Evolutionary conservation across 1,284 basidiomycete genomes (phyloP).

Genomic region (Irpex lacteus): DNA sequence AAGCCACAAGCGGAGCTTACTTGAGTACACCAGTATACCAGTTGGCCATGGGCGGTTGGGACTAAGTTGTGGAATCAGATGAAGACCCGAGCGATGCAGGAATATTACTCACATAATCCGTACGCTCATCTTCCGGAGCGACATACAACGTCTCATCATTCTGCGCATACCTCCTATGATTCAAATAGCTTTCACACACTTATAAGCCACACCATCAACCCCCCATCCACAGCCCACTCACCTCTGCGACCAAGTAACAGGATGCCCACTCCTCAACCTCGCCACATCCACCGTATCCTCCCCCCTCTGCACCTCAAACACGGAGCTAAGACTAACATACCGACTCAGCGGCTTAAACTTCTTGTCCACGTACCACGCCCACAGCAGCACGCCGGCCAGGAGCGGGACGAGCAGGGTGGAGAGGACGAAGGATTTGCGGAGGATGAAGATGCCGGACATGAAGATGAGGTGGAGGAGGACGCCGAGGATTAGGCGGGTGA

Average conservation of each 20-base stretch:
- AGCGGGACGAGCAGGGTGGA: conserved; percentile 81
- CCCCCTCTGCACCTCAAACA: conserved; percentile 85
- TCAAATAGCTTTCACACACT: too few species aligned
- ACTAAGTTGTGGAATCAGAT: too few species aligned
- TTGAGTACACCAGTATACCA: conserved; percentile 91
- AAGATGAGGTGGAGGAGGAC: conserved; percentile 86
- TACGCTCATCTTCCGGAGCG: conserved; percentile 85
- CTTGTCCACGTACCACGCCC: conserved; percentile 76
- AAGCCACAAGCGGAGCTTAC: conserved; percentile 37
- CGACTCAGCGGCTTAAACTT: conserved; percentile 78
- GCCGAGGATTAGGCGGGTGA: conserved; percentile 84
- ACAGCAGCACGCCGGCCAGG: conserved; percentile 71
- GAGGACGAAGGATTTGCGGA: conserved; percentile 75
- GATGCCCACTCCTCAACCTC: conserved; percentile 72
- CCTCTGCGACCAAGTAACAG: conserved; percentile 85
- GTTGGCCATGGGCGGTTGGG: conserved; percentile 93
- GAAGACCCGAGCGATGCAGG: too few species aligned
- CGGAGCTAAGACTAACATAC: conserved; percentile 81
- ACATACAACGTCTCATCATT: conserved; percentile 95
- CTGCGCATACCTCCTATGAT: conserved; percentile 80
- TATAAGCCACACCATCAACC: too few species aligned
- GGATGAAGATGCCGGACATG: conserved; percentile 92
- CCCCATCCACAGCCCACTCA: too few species aligned
- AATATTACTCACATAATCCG: conserved; percentile 73
- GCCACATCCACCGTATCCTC: conserved; percentile 77